Conservation (phyloP, 805 yeast species). For the Brettanomyces anomalus region DNA sequence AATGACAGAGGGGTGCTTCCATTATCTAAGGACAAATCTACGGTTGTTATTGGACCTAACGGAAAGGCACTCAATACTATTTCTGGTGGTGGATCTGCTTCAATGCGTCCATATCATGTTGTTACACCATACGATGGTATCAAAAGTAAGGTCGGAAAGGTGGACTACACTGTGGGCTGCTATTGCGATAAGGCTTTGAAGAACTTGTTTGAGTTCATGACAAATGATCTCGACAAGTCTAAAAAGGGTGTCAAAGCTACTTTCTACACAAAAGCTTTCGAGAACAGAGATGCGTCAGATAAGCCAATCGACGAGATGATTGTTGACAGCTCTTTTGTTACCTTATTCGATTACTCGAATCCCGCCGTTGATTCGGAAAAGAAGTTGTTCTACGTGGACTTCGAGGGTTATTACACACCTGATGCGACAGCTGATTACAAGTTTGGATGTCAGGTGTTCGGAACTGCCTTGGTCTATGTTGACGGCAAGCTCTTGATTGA, state of each 20-base stretch:
- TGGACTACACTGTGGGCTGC: constrained; percentile 28
- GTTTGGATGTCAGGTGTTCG: constrained; percentile 31
- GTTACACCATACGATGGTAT: constrained; percentile 11
- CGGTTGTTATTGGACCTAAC: constrained; percentile 53
- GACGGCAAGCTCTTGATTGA: constrained; percentile 36
- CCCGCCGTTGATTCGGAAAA: constrained; percentile 5
- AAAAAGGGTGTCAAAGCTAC: constrained; percentile 21
- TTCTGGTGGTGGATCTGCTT: constrained; percentile 59
- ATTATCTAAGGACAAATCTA: constrained; percentile 29
- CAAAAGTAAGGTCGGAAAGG: constrained; percentile 14
- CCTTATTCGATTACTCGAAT: constrained; percentile 16
- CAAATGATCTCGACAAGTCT: constrained; percentile 6
- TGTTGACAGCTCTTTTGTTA: constrained; percentile 11
- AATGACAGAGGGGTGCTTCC: constrained; percentile 42
- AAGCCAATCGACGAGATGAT: constrained; percentile 21
- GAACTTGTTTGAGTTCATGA: constrained; percentile 9
- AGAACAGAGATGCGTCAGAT: constrained; percentile 11
- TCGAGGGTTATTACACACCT: constrained; percentile 30
- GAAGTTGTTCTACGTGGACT: constrained; percentile 28
- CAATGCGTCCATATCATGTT: constrained; percentile 21
- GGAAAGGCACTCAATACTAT: constrained; percentile 33
- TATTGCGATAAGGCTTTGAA: constrained; percentile 13
- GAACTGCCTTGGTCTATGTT: constrained; percentile 34
- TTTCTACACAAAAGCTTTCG: constrained; percentile 22
- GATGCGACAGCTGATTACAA: constrained; percentile 31